Evolutionary conservation across 2,329 filamentous ascomycete genomes (phyloP).

Genomic region (Cladophialophora psammophila): DNA sequence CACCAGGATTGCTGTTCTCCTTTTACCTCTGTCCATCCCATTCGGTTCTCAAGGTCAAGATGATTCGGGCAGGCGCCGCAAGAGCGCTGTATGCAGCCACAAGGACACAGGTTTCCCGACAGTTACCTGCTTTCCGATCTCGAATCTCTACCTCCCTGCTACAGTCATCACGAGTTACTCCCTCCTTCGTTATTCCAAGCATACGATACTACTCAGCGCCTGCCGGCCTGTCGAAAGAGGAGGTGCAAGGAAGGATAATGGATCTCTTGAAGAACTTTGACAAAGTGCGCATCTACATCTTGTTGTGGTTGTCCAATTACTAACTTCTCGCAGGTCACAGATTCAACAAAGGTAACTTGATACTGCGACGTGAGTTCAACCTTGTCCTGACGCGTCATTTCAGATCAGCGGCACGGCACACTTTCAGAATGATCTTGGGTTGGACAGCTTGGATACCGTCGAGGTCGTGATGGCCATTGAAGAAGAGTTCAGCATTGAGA

Average conservation of each 20-base stretch:
- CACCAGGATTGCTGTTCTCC: not conserved
- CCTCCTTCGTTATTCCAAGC: constrained; percentile 70
- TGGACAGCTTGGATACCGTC: constrained; percentile 97
- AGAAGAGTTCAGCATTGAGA: constrained; percentile 95
- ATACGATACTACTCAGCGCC: constrained; percentile 87
- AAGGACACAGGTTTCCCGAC: constrained; percentile 58
- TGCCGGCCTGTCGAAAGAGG: constrained; percentile 77
- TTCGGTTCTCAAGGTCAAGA: constrained; percentile 55
- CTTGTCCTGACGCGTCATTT: constrained; percentile 42
- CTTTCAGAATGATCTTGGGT: constrained; percentile 95
- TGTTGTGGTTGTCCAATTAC: constrained; percentile 13
- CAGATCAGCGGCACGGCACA: constrained; percentile 85
- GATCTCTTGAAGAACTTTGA: constrained; percentile 95
- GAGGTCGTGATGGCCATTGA: constrained; percentile 99
- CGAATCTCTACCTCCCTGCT: constrained; percentile 66
- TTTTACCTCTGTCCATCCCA: constrained; percentile 17
- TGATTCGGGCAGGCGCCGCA: constrained; percentile 90
- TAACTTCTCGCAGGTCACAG: constrained; percentile 50
- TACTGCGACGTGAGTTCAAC: not conserved
- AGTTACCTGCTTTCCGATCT: constrained; percentile 64
- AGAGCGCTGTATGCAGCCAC: constrained; percentile 71
- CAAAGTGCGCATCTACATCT: constrained; percentile 70
- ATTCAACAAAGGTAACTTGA: constrained; percentile 62
- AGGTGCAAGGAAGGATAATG: constrained; percentile 91
- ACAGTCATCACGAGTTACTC: constrained; percentile 66